Conservation (phyloP, 768 basidiomycete species). For the Boletus sp. region DNA sequence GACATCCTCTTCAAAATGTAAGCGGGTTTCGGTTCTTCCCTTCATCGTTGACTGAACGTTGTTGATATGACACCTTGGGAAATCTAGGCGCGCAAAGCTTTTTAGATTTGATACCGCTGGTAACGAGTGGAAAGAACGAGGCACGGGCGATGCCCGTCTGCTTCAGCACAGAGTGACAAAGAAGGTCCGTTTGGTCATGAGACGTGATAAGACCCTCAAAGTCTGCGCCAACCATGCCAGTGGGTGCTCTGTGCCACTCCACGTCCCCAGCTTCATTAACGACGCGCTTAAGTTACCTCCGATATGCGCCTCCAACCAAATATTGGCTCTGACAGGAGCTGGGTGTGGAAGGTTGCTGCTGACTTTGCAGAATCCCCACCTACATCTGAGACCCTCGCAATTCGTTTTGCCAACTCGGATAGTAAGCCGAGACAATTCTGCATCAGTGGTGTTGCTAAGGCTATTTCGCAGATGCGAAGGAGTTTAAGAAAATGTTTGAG, state of each 20-base stretch:
- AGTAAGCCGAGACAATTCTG: conserved; percentile 53
- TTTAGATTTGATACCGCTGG: conserved; percentile 83
- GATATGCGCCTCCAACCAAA: conserved; percentile 97
- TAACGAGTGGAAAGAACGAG: conserved; percentile 97
- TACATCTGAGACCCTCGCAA: conserved; percentile 92
- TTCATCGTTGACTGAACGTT: conserved; percentile 1
- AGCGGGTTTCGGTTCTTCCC: conserved; percentile 29
- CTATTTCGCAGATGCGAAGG: conserved; percentile 60
- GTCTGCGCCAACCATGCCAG: conserved; percentile 98
- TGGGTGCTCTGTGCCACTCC: conserved; percentile 37
- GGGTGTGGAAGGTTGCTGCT: conserved; percentile 97
- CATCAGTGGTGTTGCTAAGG: conserved; percentile 1
- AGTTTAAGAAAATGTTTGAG: conserved; percentile 91
- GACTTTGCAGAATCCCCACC: conserved; percentile 92
- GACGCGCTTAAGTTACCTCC: conserved; percentile 54
- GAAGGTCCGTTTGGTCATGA: conserved; percentile 96
- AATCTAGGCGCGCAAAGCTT: conserved; percentile 88
- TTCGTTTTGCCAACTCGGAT: conserved; percentile 95
- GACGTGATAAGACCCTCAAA: conserved; percentile 99
- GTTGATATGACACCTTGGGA: conserved; percentile 19
- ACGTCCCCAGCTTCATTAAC: conserved; percentile 2
- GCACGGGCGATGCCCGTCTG: conserved; percentile 93
- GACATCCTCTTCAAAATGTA: conserved; percentile 94
- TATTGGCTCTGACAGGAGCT: conserved; percentile 97
- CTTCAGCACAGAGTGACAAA: conserved; percentile 85